A percentile compares a stretch with the other conserved stretches of the same genome.
These are phyloP conservation scores for Pythium biforme DNA, from an alignment of 352 stramenopile genomes.

Conservation along the genomic window DNA sequence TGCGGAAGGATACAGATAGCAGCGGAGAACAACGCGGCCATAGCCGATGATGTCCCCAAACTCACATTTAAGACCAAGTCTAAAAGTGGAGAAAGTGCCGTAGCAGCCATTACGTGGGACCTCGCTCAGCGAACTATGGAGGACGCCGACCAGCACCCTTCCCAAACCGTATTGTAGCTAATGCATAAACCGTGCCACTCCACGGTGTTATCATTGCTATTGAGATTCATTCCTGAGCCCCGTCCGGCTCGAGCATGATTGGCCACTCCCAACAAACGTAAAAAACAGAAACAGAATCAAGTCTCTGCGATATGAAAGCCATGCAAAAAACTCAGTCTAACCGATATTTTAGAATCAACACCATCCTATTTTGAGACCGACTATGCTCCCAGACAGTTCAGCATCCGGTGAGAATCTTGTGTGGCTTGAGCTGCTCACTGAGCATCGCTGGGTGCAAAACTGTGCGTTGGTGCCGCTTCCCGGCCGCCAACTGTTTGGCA, in stretches of 20 bases:
- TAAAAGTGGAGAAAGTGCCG: too few species aligned
- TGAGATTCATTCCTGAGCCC: not conserved
- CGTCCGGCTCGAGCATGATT: not conserved
- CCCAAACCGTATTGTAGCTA: conserved; percentile 16
- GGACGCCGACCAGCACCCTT: conserved; percentile 2
- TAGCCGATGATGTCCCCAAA: too few species aligned
- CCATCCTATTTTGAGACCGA: not conserved
- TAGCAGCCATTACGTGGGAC: conserved; percentile 1
- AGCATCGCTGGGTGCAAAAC: conserved; percentile 3
- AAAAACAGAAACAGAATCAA: not conserved
- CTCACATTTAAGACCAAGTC: too few species aligned
- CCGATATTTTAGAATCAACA: not conserved
- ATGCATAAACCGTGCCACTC: conserved; percentile 14
- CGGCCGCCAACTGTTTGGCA: conserved; percentile 4
- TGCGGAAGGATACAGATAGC: too few species aligned
- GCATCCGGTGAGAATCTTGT: conserved; percentile 3
- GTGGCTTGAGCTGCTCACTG: not conserved
- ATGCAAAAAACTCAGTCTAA: not conserved
- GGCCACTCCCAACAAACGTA: not conserved
- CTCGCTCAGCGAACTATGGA: not conserved
- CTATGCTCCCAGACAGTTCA: not conserved
- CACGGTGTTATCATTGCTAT: not conserved
- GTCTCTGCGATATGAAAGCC: not conserved
- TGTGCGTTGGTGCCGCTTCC: conserved; percentile 8
- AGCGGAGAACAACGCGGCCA: too few species aligned